Base-by-base conservation (phyloP, 345 rosid species). In the Bruguiera sexangula region DNA sequence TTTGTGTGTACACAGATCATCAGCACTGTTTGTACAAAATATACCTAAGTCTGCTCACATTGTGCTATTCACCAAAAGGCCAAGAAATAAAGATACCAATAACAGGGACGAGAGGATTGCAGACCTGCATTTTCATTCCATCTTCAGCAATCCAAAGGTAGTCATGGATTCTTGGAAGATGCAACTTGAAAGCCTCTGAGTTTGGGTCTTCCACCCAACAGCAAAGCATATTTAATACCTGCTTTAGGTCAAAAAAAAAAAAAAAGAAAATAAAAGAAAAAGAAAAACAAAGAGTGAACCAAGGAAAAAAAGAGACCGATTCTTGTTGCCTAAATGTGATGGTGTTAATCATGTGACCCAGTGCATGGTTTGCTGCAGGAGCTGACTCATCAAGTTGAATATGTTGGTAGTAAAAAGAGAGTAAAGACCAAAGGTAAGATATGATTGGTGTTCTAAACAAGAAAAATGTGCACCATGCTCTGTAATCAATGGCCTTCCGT, bases 51-150 rank as follows among this genome's bases (percentile, higher is more conserved):
- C 18, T 43, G 50, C 50, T 43, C 1, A 4, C 50, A 43, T 43
- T 43, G 19, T 43, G 50, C 50, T 43, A 43, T 43, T 43, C 50
- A 43, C 19, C 19, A 13, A 15, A 43, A 13, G 50, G 50, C 18
- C 50, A 43, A 43, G 15, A 39, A 39, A 39, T 39, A 39, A 39
- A 11, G 15, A 11, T 39, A 65, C 60, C 26, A 48, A 46, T 56
- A 53, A 51, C 6, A 29, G 1, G 7, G 3, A 55, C 27, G 19
- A 50, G 8, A 72, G 15, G 27, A 46, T 65, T 65, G 37, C 29
- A 30, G 63, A 88, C 98, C 99, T 92, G 96, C 97, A 95, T 87
- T 89, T 95, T 95, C 99, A 92, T 90, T 75, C 99, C 99, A 85
- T 95, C 99, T 86, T 95, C 98, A 65, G 99, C 98, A 71, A 92